Evolutionary conservation across 2,329 filamentous ascomycete species (phyloP), one percentile per base, ranked within the genome.

Genomic region (Aureobasidium sp.): DNA sequence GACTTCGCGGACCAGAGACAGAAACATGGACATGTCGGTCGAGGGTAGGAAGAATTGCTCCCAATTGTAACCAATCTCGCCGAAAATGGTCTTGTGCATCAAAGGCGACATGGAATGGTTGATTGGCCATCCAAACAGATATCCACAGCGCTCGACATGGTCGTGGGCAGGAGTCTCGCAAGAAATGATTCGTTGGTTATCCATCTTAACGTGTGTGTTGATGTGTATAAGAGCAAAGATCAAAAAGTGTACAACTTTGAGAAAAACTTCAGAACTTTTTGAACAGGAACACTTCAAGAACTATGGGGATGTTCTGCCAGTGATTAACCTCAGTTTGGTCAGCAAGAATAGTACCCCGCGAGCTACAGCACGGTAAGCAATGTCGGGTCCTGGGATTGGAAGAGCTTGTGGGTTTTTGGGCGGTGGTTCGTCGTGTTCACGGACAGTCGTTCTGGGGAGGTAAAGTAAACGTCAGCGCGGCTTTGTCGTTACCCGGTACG

Each of bases 121-220:
- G 40, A 81, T 77, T 5, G 74, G 78, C 62, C 78, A 74, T 53
- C 78, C 78, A 56, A 80, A 79, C 19, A 80, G 73, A 59, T 79
- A 80, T 57, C 76, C 76, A 58, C 77, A 71, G 21, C 73, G 69
- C 58, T 78, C 73, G 17, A 72, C 61, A 55, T 74, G 62, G 45
- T 60, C 58, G 54, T 47, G 51, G 22, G 27, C 30, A 34, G 51
- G 51, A 17, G 21, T 35, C 22, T 52, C 48, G 25, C 47, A 50
- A 11, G 47, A 50, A 14, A 50, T 50, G 35, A 50, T 32, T 40
- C 47, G 47, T 40, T 50, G 47, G 47, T 40, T 22, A 14, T 30
- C 8, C 47, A 50, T 50, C 2, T 32, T 32, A n/a, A n/a, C n/a
- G 19, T 11, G 30, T 47, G 30, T 16, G 24, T 16, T 34, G 30